Base-by-base conservation (phyloP, 2,329 filamentous ascomycete genomes). In the Nigrograna mackinnonii region DNA sequence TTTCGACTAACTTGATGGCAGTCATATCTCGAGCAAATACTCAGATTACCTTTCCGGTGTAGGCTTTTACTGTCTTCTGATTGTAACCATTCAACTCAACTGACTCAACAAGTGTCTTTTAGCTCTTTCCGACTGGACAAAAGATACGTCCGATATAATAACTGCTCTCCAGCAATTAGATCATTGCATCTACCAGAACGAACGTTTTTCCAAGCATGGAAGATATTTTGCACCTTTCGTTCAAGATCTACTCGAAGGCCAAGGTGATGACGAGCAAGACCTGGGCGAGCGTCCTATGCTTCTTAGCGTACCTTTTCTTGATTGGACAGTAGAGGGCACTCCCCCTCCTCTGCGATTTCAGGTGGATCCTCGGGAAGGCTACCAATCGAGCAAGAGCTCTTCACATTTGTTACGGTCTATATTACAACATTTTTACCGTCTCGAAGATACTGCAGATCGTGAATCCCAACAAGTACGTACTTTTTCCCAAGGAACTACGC, bases 191-290 rank as follows among this genome's bases (percentile, higher is more conserved):
- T 56, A 69, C 31, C 61, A 67, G 35, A 63, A 73, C 22, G 70
- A 71, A 32, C 59, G 71, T 0, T 72, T 71, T 44, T 72, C 70
- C 2, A 71, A 71, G 41, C 71, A 74, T 50, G 70, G 71, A 11
- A 61, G 69, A 43, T 69, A 70, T 41, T 74, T 74, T 49, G 59
- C 66, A 16, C 70, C 70, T 1, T 73, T 73, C 44, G 62, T 63
- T 16, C 57, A 70, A 43, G 48, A 56, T n/a, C 53, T 73, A 3
- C 38, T 47, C 4, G 50, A 59, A 6, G 45, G 37, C 4, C 31
- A 35, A 17, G 37, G 39, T 3, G 44, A 51, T 12, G 34, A 22
- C 19, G 30, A 43, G 3, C 46, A 44, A 16, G 19, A 39, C 13
- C 4, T 16, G 37, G 44, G 41, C 49, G 50, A 35, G 53, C 58